Evolutionary conservation across 2,329 filamentous ascomycete genomes (phyloP).

Genomic region (Penicillium thymicola): DNA sequence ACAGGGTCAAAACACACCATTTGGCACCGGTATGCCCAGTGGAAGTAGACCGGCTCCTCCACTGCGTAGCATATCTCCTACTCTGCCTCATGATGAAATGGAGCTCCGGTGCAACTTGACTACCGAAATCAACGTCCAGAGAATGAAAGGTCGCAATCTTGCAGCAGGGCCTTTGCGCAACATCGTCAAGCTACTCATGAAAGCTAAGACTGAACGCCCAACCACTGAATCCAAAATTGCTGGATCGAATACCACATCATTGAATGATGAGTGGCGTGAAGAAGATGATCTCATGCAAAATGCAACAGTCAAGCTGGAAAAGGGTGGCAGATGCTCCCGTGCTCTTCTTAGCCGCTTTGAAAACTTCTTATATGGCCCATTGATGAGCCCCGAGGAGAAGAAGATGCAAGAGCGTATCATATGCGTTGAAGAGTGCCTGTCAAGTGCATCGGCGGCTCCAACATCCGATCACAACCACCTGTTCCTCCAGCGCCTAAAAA

Average conservation of each 20-base stretch:
- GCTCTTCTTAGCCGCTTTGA: slow-evolving; percentile 1
- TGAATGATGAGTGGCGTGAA: background rate
- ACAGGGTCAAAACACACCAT: background rate
- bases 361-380: slow-evolving; percentile 2
- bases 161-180: background rate
- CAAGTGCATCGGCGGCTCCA: background rate
- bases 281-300: background rate
- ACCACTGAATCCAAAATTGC: background rate
- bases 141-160: background rate
- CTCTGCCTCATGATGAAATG: background rate
- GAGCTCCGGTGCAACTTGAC: slow-evolving; percentile 1
- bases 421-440: background rate
- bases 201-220: background rate
- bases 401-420: slow-evolving; percentile 1
- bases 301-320: background rate
- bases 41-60: background rate
- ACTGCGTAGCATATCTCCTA: background rate
- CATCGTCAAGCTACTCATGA: background rate
- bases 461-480: background rate
- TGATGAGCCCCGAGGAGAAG: slow-evolving; percentile 1
- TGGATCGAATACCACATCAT: too few relatives aligned
- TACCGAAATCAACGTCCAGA: slow-evolving; percentile 1
- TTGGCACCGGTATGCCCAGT: background rate
- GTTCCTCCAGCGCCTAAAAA: background rate
- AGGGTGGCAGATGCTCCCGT: background rate